Base-by-base conservation (phyloP, 495 filamentous ascomycete genomes). In the Penicillium waksmanii region DNA sequence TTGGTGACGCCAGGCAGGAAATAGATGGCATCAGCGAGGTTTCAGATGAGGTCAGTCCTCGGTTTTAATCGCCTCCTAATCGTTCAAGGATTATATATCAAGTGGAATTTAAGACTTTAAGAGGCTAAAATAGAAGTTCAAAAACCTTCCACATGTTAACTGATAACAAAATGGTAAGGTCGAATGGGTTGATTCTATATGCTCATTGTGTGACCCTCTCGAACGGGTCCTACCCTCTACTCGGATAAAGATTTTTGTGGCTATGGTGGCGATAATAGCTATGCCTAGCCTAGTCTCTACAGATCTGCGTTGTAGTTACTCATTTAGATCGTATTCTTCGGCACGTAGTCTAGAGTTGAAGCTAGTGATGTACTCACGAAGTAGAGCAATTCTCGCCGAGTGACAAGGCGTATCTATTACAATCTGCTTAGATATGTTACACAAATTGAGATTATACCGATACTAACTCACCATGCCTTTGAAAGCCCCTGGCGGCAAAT, bases 121-220 rank as follows among this genome's bases (percentile, higher is more conserved):
- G 46, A 48, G 15, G 21, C 3, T 48, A 27, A 31, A 48, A 48
- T 48, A 48, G 23, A 19, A 27, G 11, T n/a, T 5, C 0, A 19
- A 40, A 17, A 1, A 0, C 7, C 52, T 49, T 43, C 40, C 62
- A 64, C 62, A 64, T 64, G 62, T 57, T 23, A 54, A 33, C 21
- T 1, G 5, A 19, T 21, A 10, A 21, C 17, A 46, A n/a, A 46
- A 17, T 11, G 46, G 46, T 10, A 19, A 9, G 46, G 6, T 48
- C 4, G 10, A n/a, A 48, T 25, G 13, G 13, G 18, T 49, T 10
- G 3, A 19, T 27, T 49, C 13, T 46, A 15, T 40, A 43, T 19
- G 33, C 31, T 36, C 33, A 17, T 36, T 21, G 57, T 59, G 50
- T 38, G 18, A 54, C 57, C 9, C 38, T 5, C 3, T 42, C 36